Evolutionary conservation across 1,284 basidiomycete genomes (phyloP), one percentile per base, ranked within the genome.

Genomic region (Vanrija sp.): DNA sequence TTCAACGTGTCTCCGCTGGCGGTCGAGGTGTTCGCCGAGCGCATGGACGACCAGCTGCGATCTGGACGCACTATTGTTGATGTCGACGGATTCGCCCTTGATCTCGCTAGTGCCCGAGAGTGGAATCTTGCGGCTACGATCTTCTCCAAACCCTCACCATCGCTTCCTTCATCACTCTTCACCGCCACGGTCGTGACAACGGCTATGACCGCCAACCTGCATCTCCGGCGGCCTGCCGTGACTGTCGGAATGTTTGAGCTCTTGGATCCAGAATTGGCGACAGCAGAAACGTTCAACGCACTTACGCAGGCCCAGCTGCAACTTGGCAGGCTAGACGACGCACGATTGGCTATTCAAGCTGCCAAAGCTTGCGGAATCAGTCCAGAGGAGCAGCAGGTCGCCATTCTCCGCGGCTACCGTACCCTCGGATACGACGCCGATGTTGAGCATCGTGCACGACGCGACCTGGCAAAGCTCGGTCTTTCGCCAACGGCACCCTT

Each of bases 381-480:
- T 15, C 22, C 42, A 5, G 42, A 35, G 6, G 45, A 38, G 7
- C 37, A 56, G 45, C 68, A 71, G 59, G 35, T 71, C 37, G 62
- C 67, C 10, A 65, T 73, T 22, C 51, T 73, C 24, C 39, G 56
- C 12, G 71, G 69, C 12, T 65, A 70, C 50, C 57, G 64, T 24
- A 54, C 45, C 12, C 56, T 72, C 8, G 69, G 69, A 10, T 42
- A 56, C 14, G 63, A 66, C 41, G 47, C 45, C 9, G 49, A 62
- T 20, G 42, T 71, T 22, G 69, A 70, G 49, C 49, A 55, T 16
- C 60, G 60, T 22, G 64, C 71, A 6, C 49, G 71, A 20, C 24
- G 47, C 1, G 64, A 66, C 43, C 44, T 70, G 6, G 53, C 53
- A 12, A 27, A 39, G 12, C 48, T 69, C 19, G 54, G 52, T 3